A percentile compares a stretch with the other conserved stretches of the same genome.
Evolutionary conservation across 768 basidiomycete species (phyloP).

Genomic region (Boletus rubroflammeus): DNA sequence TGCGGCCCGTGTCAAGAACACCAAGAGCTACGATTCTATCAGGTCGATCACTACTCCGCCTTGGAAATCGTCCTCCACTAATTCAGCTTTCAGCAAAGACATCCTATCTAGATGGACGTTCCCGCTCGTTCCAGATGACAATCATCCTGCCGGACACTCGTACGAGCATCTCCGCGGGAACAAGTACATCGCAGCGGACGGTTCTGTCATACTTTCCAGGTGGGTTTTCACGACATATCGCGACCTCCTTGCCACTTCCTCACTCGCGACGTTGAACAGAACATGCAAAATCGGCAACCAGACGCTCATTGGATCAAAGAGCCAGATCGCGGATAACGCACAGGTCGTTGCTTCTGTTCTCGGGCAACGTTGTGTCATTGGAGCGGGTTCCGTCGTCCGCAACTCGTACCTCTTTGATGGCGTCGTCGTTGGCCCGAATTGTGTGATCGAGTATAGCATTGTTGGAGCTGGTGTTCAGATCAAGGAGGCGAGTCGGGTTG

Average conservation of each 20-base stretch:
- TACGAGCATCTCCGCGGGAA: conserved; percentile 90
- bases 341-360: conserved; percentile 72
- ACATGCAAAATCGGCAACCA: conserved; percentile 80
- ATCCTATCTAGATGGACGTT: conserved; percentile 93
- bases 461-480: conserved; percentile 76
- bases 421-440: conserved; percentile 64
- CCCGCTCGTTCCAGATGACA: conserved; percentile 92
- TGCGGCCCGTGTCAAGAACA: conserved; percentile 91
- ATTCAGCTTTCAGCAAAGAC: conserved; percentile 62
- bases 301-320: conserved; percentile 80
- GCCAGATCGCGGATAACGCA: conserved; percentile 63
- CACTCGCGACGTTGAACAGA: conserved; percentile 34
- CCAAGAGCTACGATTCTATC: conserved; percentile 85
- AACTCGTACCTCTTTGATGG: conserved; percentile 84
- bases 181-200: conserved; percentile 81
- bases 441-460: conserved; percentile 74
- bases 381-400: conserved; percentile 61
- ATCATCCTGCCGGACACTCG: conserved; percentile 73
- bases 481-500: conserved; percentile 61
- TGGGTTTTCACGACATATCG: conserved; percentile 31
- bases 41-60: conserved; percentile 46
- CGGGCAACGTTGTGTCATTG: conserved; percentile 71
- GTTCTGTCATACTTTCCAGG: conserved; percentile 81
- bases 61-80: not conserved
- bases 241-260: not conserved